Conservation (phyloP, 306 rosid genomes). For the Rosa lucieae region DNA sequence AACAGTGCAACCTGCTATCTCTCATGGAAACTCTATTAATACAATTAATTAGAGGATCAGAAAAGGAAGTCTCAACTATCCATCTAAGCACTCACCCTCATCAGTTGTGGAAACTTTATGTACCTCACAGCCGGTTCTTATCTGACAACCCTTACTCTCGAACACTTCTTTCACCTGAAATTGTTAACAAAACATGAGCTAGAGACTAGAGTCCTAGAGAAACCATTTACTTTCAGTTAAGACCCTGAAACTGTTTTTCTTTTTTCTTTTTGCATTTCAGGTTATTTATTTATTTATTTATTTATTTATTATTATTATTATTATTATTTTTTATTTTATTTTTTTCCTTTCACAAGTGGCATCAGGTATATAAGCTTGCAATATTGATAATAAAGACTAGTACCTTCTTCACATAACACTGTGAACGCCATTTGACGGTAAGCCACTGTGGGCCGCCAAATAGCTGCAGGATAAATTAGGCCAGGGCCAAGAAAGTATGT, state of each 20-base stretch:
- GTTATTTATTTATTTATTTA: too few species aligned
- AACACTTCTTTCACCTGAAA: conserved; percentile 67
- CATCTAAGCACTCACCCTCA: conserved; percentile 39
- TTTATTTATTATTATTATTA: too few species aligned
- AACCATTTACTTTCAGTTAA: conserved; percentile 5
- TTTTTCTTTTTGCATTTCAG: too few species aligned
- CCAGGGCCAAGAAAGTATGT: neutral
- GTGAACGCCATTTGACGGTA: conserved; percentile 69
- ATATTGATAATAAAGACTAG: too few species aligned
- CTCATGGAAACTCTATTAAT: conserved; percentile 18
- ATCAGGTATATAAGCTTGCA: too few species aligned
- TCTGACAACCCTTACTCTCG: conserved; percentile 53
- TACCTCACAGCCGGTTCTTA: conserved; percentile 54
- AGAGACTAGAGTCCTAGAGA: too few species aligned
- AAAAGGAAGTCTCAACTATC: neutral
- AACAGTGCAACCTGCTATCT: conserved; percentile 56
- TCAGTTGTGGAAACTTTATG: conserved; percentile 48
- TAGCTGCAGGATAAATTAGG: conserved; percentile 48
- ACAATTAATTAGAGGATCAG: neutral
- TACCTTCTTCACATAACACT: conserved; percentile 65
- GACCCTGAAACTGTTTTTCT: neutral
- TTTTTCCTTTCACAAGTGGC: neutral
- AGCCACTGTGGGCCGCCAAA: conserved; percentile 91
- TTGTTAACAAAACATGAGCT: neutral
- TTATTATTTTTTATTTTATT: too few species aligned